Conservation (phyloP, 345 rosid species). For the Schrenkiella parvula region DNA sequence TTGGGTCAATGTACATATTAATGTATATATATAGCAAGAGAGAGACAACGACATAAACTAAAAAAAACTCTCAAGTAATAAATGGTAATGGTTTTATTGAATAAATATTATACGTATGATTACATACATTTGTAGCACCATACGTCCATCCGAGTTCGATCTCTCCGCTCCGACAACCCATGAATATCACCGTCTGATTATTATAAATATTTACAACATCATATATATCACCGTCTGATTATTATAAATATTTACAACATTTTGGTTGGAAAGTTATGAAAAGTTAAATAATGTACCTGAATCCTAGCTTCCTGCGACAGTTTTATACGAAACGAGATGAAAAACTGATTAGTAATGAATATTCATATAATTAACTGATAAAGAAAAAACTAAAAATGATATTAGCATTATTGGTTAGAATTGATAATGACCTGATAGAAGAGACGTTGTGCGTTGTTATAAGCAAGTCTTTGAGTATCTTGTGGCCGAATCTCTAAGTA, state of each 20-base stretch:
- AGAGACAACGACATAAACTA: neutral
- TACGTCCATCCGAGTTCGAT: slow-evolving; percentile 74
- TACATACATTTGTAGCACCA: slow-evolving; percentile 40
- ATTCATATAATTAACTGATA: neutral
- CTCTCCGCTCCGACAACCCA: slow-evolving; percentile 84
- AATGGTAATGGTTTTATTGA: neutral
- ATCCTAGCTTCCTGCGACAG: slow-evolving; percentile 69
- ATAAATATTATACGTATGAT: neutral
- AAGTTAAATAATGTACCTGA: slow-evolving; percentile 49
- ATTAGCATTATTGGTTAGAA: neutral
- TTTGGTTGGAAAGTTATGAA: neutral
- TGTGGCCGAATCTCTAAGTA: slow-evolving; percentile 44
- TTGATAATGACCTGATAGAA: slow-evolving; percentile 57
- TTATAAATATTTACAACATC: neutral
- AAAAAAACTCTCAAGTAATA: neutral
- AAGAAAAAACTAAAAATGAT: neutral
- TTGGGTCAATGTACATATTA: slow-evolving; percentile 1
- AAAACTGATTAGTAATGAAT: neutral
- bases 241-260: neutral
- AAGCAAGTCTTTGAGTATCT: slow-evolving; percentile 45
- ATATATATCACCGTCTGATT: neutral
- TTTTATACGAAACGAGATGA: neutral
- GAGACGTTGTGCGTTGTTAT: slow-evolving; percentile 41
- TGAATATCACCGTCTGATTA: slow-evolving; percentile 63
- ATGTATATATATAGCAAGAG: neutral